These are phyloP conservation scores for Raddia guianensis DNA, from an alignment of 176 grass and related monocot species.

Conservation along the genomic window DNA sequence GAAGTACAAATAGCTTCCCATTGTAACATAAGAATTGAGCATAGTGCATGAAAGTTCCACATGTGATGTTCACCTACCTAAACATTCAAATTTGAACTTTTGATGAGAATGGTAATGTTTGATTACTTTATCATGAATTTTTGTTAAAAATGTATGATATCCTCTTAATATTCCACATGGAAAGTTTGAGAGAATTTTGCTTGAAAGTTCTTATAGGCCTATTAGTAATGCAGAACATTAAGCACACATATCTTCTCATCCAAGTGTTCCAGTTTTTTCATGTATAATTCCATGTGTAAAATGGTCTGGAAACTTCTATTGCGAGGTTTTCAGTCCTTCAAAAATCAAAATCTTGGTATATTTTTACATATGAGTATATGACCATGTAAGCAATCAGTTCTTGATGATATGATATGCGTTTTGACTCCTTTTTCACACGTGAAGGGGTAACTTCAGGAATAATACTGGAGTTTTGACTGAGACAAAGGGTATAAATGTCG, in stretches of 20 bases:
- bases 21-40: not conserved
- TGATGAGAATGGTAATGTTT: not conserved
- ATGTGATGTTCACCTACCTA: not conserved
- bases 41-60: not conserved
- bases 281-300: not conserved
- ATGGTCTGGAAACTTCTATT: not conserved
- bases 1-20: not conserved
- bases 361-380: not conserved
- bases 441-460: constrained; percentile 46
- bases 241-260: not conserved
- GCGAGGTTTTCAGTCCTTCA: not conserved
- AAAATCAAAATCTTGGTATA: not conserved
- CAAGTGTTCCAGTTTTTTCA: not conserved
- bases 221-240: not conserved
- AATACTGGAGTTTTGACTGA: constrained; percentile 34
- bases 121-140: not conserved
- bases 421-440: constrained; percentile 30
- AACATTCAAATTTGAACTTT: not conserved
- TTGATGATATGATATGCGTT: not conserved
- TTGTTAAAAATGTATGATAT: not conserved
- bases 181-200: not conserved
- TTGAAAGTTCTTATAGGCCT: not conserved
- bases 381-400: not conserved
- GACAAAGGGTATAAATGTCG: constrained; percentile 26
- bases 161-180: not conserved